Conservation (phyloP, 768 basidiomycete genomes). For the Infundibulicybe gibba region DNA sequence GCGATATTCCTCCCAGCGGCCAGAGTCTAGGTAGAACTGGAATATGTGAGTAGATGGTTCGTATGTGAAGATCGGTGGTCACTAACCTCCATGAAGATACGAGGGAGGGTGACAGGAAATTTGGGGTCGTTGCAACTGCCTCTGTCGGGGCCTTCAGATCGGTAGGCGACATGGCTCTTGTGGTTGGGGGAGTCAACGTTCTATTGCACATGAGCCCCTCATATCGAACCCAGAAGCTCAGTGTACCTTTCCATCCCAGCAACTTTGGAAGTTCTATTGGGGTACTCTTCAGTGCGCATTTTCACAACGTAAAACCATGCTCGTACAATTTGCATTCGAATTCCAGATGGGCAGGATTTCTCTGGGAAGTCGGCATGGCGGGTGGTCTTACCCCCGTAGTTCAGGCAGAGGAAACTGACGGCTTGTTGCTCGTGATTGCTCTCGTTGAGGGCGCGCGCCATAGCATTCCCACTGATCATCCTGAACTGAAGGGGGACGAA, state of each 20-base stretch:
- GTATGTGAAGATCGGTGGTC: not conserved
- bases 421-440: slow-evolving; percentile 32
- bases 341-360: slow-evolving; percentile 28
- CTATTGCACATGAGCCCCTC: too few species aligned
- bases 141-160: slow-evolving; percentile 35
- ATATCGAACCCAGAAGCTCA: not conserved
- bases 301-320: too few species aligned
- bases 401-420: slow-evolving; percentile 35
- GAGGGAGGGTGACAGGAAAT: slow-evolving; percentile 35
- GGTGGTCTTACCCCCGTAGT: slow-evolving; percentile 28
- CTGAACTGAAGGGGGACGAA: slow-evolving; percentile 2
- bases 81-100: slow-evolving; percentile 38
- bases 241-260: slow-evolving; percentile 30
- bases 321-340: slow-evolving; percentile 32
- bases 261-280: slow-evolving; percentile 24
- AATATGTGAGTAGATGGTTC: not conserved
- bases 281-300: too few species aligned
- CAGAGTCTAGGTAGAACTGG: slow-evolving; percentile 27
- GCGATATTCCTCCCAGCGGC: slow-evolving; percentile 14
- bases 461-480: slow-evolving; percentile 22
- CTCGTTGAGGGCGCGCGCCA: slow-evolving; percentile 26
- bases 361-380: slow-evolving; percentile 26
- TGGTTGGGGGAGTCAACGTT: slow-evolving; percentile 36
- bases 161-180: slow-evolving; percentile 34
- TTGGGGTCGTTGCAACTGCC: slow-evolving; percentile 32